These are phyloP conservation scores for Echites panduratus DNA, from an alignment of 257 asterid genomes.

Conservation along the genomic window DNA sequence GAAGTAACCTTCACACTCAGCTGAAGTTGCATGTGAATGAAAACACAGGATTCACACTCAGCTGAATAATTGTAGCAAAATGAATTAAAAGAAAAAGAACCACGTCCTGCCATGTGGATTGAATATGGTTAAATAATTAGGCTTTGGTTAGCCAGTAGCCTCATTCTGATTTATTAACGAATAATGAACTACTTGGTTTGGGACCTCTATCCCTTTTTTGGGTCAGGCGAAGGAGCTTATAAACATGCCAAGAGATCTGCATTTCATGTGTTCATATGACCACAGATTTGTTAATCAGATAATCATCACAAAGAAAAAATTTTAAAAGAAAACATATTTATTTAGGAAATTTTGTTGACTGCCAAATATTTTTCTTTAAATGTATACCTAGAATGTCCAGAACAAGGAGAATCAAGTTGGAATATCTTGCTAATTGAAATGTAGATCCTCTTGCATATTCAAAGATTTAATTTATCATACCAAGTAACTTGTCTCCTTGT, in stretches of 20 bases:
- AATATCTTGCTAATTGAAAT: background rate
- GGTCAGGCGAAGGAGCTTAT: background rate
- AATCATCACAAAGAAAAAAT: background rate
- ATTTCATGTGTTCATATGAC: background rate
- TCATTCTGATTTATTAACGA: background rate
- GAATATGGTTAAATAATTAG: background rate
- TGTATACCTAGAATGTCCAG: background rate
- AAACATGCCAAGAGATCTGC: background rate
- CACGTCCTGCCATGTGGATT: background rate
- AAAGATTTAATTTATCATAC: conserved; percentile 33
- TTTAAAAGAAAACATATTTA: background rate
- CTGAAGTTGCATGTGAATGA: too few species aligned
- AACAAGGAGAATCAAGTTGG: background rate
- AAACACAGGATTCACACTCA: background rate
- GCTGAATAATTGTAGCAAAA: background rate
- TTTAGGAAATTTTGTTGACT: background rate
- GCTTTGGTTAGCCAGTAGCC: background rate
- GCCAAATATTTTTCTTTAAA: background rate
- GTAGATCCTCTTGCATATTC: background rate
- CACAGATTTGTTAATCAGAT: background rate
- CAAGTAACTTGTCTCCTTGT: conserved; percentile 95
- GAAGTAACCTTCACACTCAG: too few species aligned
- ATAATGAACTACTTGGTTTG: background rate
- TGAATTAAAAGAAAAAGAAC: too few species aligned
- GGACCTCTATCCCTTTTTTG: background rate